Base-by-base conservation (phyloP, 2,329 filamentous ascomycete genomes). In the Westerdykella ornata region DNA sequence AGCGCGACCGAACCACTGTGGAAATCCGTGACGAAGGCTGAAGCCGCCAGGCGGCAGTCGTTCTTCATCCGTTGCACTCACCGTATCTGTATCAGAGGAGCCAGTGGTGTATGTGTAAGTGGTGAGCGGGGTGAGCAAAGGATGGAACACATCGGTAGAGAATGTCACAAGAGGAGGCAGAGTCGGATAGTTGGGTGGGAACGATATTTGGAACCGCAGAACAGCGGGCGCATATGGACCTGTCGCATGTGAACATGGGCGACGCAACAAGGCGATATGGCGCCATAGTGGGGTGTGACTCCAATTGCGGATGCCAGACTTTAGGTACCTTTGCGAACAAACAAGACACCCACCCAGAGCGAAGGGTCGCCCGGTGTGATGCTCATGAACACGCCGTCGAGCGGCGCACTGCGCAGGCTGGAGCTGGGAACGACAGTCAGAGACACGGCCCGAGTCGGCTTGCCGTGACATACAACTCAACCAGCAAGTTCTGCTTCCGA, bases 91-190 rank as follows among this genome's bases (percentile, higher is more conserved):
- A 46, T 85, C 79, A 28, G 84, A 80, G 43, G 63, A 62, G 18
- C 84, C 82, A 47, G 86, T 88, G 32, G 87, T 85, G 70, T 94
- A 94, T 60, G 87, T 92, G 68, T 95, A 94, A 3, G 88, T 95
- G n/a, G 88, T 95, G 47, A 94, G 75, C 29, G 92, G 89, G 6
- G 89, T 88, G 52, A 97, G 82, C 32, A 98, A 75, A 14, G 90
- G 90, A 63, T 98, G 90, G 65, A 97, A 98, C 52, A 97, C 84
- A 62, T 97, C 90, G 53, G 87, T 94, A 35, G 81, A 78, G 66
- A 98, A 95, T 41, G 84, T 90, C 51, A 98, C 80, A 14, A 89
- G 73, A 8, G 92, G 92, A 38, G 90, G 86, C 15, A 86, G 70
- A 38, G 75, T 70, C 11, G 90, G 90, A 62, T 94, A 96, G 30